Conservation (phyloP, 352 stramenopile genomes). For the Thraustotheca clavata region DNA sequence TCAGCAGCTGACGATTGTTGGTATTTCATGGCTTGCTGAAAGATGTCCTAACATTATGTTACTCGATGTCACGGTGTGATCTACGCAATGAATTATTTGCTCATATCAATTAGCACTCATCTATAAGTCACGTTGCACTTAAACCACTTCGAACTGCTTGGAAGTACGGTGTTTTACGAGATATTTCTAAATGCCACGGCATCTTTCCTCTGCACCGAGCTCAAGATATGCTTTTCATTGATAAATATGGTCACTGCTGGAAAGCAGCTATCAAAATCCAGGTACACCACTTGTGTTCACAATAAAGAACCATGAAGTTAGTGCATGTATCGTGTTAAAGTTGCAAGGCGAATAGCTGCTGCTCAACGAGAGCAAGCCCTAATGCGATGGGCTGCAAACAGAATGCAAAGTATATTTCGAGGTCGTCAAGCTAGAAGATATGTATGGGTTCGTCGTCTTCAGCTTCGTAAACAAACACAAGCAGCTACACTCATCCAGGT, state of each 20-base stretch:
- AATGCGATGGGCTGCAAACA: constrained; percentile 42
- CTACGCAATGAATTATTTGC: constrained; percentile 29
- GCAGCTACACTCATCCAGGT: constrained; percentile 22
- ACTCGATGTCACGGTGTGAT: constrained; percentile 44
- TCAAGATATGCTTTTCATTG: constrained; percentile 73
- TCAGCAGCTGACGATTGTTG: constrained; percentile 54
- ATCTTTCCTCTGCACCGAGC: constrained; percentile 64
- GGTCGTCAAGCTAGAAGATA: constrained; percentile 23
- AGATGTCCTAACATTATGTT: constrained; percentile 49
- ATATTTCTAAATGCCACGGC: constrained; percentile 55
- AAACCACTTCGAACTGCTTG: constrained; percentile 45
- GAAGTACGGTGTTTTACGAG: constrained; percentile 43
- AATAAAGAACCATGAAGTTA: neutral
- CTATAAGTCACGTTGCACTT: constrained; percentile 30
- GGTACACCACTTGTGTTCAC: neutral
- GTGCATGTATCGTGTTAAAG: constrained; percentile 47
- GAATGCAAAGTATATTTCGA: constrained; percentile 55
- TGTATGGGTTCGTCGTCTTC: constrained; percentile 1
- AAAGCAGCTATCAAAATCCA: constrained; percentile 57
- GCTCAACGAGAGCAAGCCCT: constrained; percentile 42
- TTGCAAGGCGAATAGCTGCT: constrained; percentile 33
- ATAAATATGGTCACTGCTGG: constrained; percentile 76
- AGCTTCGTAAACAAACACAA: neutral
- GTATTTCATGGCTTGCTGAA: constrained; percentile 80
- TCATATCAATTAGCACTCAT: constrained; percentile 22